Conservation (phyloP, 352 stramenopile species). For the Globisporangium radiosum region DNA sequence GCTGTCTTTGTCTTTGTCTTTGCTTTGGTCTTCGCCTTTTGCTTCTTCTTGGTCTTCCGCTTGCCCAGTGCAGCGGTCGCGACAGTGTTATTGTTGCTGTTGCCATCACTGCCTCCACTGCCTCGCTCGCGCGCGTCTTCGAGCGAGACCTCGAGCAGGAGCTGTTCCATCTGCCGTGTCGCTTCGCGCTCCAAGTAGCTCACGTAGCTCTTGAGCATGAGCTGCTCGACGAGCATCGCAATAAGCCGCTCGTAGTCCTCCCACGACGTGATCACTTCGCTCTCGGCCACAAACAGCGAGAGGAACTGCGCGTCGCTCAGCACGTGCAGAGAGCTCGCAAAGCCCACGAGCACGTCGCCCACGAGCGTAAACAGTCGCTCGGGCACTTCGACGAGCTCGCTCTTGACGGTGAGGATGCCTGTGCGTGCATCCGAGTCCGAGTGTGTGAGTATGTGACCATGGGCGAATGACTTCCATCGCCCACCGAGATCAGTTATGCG, state of each 20-base stretch:
- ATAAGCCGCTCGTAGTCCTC: constrained; percentile 77
- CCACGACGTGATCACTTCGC: constrained; percentile 75
- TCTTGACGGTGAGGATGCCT: constrained; percentile 84
- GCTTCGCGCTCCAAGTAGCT: constrained; percentile 58
- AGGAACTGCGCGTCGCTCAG: constrained; percentile 60
- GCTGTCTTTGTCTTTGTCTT: constrained; percentile 29
- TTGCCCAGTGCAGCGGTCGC: not conserved
- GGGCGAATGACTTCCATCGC: not conserved
- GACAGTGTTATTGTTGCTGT: not conserved
- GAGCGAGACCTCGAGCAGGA: constrained; percentile 53
- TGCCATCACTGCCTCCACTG: not conserved
- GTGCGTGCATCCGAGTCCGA: not conserved
- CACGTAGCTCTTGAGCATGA: constrained; percentile 76
- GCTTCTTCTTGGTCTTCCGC: not conserved
- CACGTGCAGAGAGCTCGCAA: constrained; percentile 54
- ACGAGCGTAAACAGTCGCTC: constrained; percentile 62
- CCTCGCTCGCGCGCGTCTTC: constrained; percentile 14
- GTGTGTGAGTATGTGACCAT: not conserved
- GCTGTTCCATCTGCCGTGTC: constrained; percentile 63
- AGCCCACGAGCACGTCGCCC: constrained; percentile 52
- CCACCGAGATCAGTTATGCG: no score
- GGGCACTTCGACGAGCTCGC: constrained; percentile 64
- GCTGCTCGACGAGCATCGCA: constrained; percentile 80
- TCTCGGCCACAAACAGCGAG: constrained; percentile 70
- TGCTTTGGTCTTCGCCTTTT: not conserved